Percentiles rank a stretch among this genome's conserved stretches.
phyloP scores from a whole-genome alignment of 805 yeast genomes.

The Candida ipomoeae region DNA sequence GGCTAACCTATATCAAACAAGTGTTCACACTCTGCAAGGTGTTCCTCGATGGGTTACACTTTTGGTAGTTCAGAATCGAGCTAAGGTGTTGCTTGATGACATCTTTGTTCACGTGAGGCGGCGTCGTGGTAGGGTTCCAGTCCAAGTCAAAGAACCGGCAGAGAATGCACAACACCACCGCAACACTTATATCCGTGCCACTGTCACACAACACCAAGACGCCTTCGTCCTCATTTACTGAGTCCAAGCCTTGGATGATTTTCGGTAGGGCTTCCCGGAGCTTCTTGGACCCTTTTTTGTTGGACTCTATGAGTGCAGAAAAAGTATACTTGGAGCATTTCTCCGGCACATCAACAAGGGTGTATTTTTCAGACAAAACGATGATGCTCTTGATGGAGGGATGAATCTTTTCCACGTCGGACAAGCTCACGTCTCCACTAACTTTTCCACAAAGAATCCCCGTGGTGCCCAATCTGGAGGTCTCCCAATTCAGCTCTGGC shows the following conservation, averaged over 20 bases:
- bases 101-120: slow-evolving; percentile 41
- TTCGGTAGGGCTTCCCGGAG: slow-evolving; percentile 47
- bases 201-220: slow-evolving; percentile 54
- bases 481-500: slow-evolving; percentile 7
- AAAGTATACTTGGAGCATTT: slow-evolving; percentile 6
- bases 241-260: slow-evolving; percentile 28
- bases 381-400: slow-evolving; percentile 16
- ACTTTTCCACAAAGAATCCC: slow-evolving; percentile 28
- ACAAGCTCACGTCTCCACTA: slow-evolving; percentile 11
- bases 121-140: slow-evolving; percentile 30
- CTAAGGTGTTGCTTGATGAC: slow-evolving; percentile 55
- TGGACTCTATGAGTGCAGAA: slow-evolving; percentile 23
- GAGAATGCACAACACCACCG: slow-evolving; percentile 52
- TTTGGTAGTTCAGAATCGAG: slow-evolving; percentile 28
- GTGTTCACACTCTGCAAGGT: slow-evolving; percentile 70
- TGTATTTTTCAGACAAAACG: slow-evolving; percentile 21
- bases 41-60: slow-evolving; percentile 67
- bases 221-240: slow-evolving; percentile 5
- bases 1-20: slow-evolving; percentile 33
- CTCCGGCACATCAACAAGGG: slow-evolving; percentile 9
- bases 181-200: slow-evolving; percentile 65
- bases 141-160: slow-evolving; percentile 40
- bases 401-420: not conserved
- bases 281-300: slow-evolving; percentile 65
- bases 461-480: slow-evolving; percentile 20